Evolutionary conservation across 768 basidiomycete species (phyloP).

Genomic region (Kwoniella dendrophila): DNA sequence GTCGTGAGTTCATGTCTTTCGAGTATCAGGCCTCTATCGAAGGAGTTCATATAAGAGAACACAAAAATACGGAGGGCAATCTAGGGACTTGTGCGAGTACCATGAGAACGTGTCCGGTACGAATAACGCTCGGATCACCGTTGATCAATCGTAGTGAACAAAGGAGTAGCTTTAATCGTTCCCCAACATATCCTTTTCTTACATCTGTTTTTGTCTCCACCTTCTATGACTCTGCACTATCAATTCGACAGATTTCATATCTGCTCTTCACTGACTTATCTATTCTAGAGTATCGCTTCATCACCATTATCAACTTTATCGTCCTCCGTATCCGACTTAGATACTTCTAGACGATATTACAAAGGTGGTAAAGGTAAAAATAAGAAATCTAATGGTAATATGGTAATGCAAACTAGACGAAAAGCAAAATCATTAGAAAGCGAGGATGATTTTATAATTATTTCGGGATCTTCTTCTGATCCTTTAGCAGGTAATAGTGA

Average conservation of each 20-base stretch:
- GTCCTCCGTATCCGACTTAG: background rate
- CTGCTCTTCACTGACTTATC: background rate
- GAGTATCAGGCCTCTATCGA: too few species aligned
- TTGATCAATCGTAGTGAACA: background rate
- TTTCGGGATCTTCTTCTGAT: conserved; percentile 19
- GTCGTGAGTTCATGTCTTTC: conserved; percentile 8
- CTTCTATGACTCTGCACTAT: background rate
- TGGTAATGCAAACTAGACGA: background rate
- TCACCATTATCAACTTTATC: background rate
- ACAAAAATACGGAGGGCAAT: too few species aligned
- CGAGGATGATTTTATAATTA: conserved; percentile 2
- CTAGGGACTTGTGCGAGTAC: too few species aligned
- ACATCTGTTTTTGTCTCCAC: background rate
- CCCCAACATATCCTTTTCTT: background rate
- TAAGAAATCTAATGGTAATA: too few species aligned
- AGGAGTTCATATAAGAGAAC: too few species aligned
- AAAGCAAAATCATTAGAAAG: background rate
- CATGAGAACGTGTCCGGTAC: background rate
- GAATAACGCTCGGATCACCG: background rate
- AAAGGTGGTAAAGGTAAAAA: background rate
- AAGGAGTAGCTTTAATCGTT: background rate
- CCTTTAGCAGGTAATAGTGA: conserved; percentile 35
- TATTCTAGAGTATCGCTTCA: background rate
- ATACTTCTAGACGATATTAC: background rate
- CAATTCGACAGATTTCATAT: background rate